Percentiles rank a stretch among this genome's conserved stretches.
Evolutionary conservation across 2,329 filamentous ascomycete species (phyloP).

Genomic region (Apiospora rasikravindrae): DNA sequence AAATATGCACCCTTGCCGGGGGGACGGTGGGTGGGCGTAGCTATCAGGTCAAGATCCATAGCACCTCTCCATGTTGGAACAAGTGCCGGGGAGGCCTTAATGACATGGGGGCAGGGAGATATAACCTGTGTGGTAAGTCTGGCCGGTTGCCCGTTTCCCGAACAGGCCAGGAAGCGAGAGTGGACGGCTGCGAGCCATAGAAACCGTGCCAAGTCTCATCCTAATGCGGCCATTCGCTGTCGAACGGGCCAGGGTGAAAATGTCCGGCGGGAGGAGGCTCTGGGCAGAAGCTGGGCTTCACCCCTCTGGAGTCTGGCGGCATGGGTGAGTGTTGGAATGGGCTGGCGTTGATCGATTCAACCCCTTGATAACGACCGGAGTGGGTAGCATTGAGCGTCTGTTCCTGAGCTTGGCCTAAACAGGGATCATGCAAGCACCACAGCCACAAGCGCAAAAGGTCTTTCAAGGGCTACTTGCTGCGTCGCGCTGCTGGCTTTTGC

Average conservation of each 20-base stretch:
- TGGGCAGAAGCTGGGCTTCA: background rate
- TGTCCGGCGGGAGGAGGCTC: constrained; percentile 13
- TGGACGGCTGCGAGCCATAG: constrained; percentile 14
- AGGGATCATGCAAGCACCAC: constrained; percentile 14
- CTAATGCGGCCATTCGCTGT: constrained; percentile 7
- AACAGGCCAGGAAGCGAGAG: background rate
- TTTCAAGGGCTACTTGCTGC: background rate
- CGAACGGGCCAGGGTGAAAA: constrained; percentile 14
- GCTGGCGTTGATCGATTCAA: background rate
- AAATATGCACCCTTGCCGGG: background rate
- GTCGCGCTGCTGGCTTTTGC: too few species aligned
- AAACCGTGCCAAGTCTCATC: background rate
- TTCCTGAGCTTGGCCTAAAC: constrained; percentile 19
- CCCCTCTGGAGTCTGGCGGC: background rate
- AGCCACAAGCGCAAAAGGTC: constrained; percentile 15
- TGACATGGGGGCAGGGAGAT: background rate
- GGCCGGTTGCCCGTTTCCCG: constrained; percentile 14
- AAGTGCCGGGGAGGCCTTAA: constrained; percentile 7
- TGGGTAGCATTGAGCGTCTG: constrained; percentile 19
- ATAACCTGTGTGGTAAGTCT: background rate
- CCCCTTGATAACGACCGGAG: constrained; percentile 10
- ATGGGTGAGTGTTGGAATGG: background rate
- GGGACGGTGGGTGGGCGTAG: background rate
- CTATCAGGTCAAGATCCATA: constrained; percentile 6
- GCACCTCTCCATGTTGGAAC: constrained; percentile 16